These are phyloP conservation scores for Penicillium samsonianum DNA, from an alignment of 495 filamentous ascomycete species.

Conservation along the genomic window DNA sequence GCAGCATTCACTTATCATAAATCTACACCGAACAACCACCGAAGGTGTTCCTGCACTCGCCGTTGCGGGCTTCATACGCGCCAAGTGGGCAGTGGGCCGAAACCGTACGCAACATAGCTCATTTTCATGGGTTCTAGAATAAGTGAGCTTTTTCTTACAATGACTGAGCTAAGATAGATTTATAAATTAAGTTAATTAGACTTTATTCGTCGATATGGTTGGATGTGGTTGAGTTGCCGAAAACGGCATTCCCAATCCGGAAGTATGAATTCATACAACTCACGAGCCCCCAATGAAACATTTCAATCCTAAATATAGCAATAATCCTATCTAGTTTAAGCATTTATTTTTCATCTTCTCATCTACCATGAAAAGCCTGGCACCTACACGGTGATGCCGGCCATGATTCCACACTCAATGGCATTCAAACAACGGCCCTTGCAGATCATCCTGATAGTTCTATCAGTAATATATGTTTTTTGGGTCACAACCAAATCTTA, in stretches of 20 bases:
- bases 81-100: no score
- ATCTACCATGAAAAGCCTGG: neutral
- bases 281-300: neutral
- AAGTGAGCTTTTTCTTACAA: neutral
- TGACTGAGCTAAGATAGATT: neutral
- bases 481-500: neutral
- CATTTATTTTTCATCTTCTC: neutral
- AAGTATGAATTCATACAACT: slow-evolving; percentile 5
- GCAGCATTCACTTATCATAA: neutral
- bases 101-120: neutral
- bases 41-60: no score
- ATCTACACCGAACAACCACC: neutral
- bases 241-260: slow-evolving; percentile 9
- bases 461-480: slow-evolving; percentile 1
- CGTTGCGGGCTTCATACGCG: no score
- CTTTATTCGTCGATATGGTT: neutral
- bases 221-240: neutral
- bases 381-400: slow-evolving; percentile 1
- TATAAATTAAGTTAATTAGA: neutral
- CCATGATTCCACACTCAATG: neutral
- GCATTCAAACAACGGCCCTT: slow-evolving; percentile 5
- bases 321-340: neutral
- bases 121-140: neutral
- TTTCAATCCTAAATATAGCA: neutral
- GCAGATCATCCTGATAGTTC: neutral